Evolutionary conservation across 352 stramenopile species (phyloP).

Genomic region (Phytophthora litchii): DNA sequence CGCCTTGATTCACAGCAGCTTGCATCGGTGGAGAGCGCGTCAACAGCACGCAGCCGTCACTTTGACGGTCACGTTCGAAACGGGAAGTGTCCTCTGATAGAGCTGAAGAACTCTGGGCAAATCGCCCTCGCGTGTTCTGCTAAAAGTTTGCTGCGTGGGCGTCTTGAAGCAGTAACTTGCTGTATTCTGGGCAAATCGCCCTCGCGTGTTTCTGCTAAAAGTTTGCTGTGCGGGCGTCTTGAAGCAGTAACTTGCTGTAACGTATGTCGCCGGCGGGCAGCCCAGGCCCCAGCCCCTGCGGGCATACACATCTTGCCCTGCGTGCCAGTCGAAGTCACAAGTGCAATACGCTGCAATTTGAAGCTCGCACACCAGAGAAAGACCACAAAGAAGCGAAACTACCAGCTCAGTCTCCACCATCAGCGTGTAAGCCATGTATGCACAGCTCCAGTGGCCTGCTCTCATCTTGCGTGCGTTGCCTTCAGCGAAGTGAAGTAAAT

Average conservation of each 20-base stretch:
- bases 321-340: constrained; percentile 13
- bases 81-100: background rate
- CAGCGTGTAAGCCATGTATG: background rate
- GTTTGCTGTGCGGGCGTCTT: constrained; percentile 11
- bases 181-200: constrained; percentile 6
- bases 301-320: constrained; percentile 23
- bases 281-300: constrained; percentile 1
- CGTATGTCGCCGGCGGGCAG: background rate
- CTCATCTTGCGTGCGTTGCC: background rate
- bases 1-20: background rate
- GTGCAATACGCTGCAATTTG: constrained; percentile 28
- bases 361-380: constrained; percentile 26
- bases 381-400: background rate
- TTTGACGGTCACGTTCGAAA: constrained; percentile 11
- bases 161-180: constrained; percentile 6
- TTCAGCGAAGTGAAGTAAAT: constrained; percentile 7
- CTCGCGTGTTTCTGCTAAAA: constrained; percentile 18
- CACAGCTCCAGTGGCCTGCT: background rate
- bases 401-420: constrained; percentile 2
- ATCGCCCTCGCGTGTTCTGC: constrained; percentile 19
- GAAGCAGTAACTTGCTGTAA: background rate
- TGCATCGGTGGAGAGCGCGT: constrained; percentile 5
- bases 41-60: constrained; percentile 6
- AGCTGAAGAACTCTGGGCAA: constrained; percentile 5
- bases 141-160: constrained; percentile 4